A percentile compares a stretch with the other conserved stretches of the same genome.
Conservation (phyloP, 768 basidiomycete species). For the Russula virescens region DNA sequence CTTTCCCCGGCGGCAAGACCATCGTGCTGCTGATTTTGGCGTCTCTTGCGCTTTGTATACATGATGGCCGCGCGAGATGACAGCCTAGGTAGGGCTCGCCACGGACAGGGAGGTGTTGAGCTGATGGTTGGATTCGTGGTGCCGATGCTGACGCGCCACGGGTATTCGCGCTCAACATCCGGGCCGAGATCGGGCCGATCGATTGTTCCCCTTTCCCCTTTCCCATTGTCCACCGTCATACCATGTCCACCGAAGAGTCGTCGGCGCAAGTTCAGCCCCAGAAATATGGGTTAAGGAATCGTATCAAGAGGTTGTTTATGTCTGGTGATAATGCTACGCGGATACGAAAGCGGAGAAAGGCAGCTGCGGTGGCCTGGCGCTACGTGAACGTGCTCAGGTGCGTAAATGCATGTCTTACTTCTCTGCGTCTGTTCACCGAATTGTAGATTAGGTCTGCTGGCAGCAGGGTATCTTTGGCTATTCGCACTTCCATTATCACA, state of each 20-base stretch:
- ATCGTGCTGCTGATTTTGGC: conserved; percentile 38
- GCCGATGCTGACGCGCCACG: conserved; percentile 4
- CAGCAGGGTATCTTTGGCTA: conserved; percentile 78
- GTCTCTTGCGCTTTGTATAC: conserved; percentile 56
- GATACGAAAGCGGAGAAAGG: conserved; percentile 18
- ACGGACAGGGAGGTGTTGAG: background rate
- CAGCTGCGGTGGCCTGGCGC: background rate
- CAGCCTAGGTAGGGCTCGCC: background rate
- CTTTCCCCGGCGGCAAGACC: conserved; percentile 59
- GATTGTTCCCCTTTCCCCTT: background rate
- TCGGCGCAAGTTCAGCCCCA: background rate
- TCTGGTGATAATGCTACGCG: conserved; percentile 7
- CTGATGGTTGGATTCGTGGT: background rate
- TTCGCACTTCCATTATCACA: conserved; percentile 61
- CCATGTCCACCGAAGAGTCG: conserved; percentile 1
- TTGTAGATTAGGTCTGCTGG: conserved; percentile 50
- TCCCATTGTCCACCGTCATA: background rate
- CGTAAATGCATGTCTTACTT: background rate
- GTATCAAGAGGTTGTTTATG: conserved; percentile 1
- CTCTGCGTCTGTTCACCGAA: conserved; percentile 7
- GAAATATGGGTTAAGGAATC: background rate
- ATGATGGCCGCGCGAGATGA: conserved; percentile 32
- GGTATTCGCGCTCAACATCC: background rate
- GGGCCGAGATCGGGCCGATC: conserved; percentile 9
- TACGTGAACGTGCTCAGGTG: conserved; percentile 19